Evolutionary conservation across 257 asterid genomes (phyloP).

Genomic region (Vinca minor): DNA sequence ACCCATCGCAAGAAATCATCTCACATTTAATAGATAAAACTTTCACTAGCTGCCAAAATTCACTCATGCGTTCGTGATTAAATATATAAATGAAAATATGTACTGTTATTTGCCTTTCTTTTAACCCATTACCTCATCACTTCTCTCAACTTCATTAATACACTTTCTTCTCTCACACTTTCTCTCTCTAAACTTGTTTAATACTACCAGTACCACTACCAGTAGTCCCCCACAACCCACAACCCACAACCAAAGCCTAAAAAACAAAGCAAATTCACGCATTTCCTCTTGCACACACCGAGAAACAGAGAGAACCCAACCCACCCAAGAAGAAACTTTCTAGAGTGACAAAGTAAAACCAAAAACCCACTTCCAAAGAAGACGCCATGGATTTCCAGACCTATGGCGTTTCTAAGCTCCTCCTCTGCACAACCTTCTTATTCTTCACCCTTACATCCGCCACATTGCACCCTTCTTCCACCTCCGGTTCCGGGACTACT

Average conservation of each 20-base stretch:
- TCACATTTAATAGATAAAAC: too few species aligned
- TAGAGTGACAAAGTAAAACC: conserved; percentile 23
- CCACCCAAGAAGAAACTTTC: conserved; percentile 3
- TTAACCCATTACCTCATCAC: neutral
- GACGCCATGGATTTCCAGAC: conserved; percentile 84
- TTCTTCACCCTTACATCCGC: conserved; percentile 18
- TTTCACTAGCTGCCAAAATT: too few species aligned
- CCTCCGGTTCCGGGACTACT: conserved; percentile 8
- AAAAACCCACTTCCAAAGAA: too few species aligned
- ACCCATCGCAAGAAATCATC: too few species aligned
- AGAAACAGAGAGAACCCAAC: conserved; percentile 2
- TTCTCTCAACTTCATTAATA: neutral
- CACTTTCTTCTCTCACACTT: neutral
- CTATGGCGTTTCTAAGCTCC: conserved; percentile 47
- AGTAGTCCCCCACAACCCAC: too few species aligned
- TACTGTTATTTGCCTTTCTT: neutral
- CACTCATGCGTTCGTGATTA: too few species aligned
- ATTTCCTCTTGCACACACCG: neutral
- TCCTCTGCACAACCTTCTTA: conserved; percentile 22
- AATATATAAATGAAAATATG: too few species aligned
- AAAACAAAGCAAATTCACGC: conserved; percentile 22
- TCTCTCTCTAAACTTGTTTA: conserved; percentile 7
- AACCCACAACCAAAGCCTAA: conserved; percentile 28
- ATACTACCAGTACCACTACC: conserved; percentile 28
- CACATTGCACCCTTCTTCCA: conserved; percentile 46